A percentile compares a stretch with the other conserved stretches of the same genome.
phyloP scores from a whole-genome alignment of 2,329 filamentous ascomycete species.

The Phaeoacremonium minimum region DNA sequence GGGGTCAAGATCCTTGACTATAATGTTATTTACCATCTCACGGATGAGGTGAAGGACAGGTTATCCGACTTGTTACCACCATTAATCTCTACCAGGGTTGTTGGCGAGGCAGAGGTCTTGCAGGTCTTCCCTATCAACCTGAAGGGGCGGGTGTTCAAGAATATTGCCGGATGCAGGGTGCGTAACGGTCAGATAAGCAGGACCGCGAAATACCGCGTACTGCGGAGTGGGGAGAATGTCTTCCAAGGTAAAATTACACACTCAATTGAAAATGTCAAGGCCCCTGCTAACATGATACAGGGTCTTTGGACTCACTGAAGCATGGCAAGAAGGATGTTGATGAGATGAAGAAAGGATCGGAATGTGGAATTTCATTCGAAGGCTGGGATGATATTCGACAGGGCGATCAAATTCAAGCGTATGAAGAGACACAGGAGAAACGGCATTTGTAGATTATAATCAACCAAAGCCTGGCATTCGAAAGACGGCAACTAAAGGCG shows the following conservation, averaged over 20 bases:
- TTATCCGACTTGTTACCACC: conserved; percentile 69
- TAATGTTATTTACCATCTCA: conserved; percentile 78
- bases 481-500: no score
- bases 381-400: conserved; percentile 72
- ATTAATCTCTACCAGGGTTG: conserved; percentile 62
- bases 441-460: conserved; percentile 54
- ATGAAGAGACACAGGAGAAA: conserved; percentile 74
- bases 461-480: no score
- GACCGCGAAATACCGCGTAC: conserved; percentile 63
- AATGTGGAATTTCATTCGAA: conserved; percentile 86
- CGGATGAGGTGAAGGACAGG: conserved; percentile 65
- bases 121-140: conserved; percentile 82
- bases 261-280: neutral
- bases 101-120: conserved; percentile 83
- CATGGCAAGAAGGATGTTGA: conserved; percentile 87
- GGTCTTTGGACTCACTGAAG: conserved; percentile 75
- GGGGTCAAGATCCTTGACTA: conserved; percentile 79
- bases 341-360: conserved; percentile 87
- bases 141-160: conserved; percentile 64
- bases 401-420: conserved; percentile 85
- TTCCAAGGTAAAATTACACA: conserved; percentile 70
- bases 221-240: conserved; percentile 65
- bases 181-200: conserved; percentile 71
- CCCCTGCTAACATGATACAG: conserved; percentile 41
- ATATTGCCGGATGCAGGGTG: conserved; percentile 84